Evolutionary conservation across 176 grass and related monocot genomes (phyloP).

Genomic region (Rhynchospora pubera): DNA sequence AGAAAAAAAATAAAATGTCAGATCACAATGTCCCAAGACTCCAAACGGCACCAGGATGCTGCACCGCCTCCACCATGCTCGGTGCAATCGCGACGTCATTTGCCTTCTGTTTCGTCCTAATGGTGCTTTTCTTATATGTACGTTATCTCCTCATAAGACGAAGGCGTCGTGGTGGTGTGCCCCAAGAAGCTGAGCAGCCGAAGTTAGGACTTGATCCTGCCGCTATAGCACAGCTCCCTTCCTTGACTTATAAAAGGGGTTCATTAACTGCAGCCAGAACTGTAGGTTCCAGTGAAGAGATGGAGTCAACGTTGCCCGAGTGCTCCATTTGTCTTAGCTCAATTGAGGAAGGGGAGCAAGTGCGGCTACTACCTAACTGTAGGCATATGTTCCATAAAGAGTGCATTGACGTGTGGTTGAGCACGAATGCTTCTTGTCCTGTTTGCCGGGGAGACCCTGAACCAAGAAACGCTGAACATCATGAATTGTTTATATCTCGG

Average conservation of each 20-base stretch:
- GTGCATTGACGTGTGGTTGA: constrained; percentile 64
- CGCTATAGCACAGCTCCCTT: constrained; percentile 48
- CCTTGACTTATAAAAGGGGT: constrained; percentile 27
- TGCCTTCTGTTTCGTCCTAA: constrained; percentile 33
- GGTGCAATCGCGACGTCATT: constrained; percentile 30
- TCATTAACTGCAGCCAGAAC: not conserved
- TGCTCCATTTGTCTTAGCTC: constrained; percentile 52
- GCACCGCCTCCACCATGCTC: constrained; percentile 28
- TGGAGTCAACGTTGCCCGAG: constrained; percentile 18
- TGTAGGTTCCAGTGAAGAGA: not conserved
- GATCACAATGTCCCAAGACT: not conserved
- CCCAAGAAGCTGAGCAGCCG: not conserved
- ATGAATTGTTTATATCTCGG: not conserved
- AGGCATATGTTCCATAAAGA: constrained; percentile 47
- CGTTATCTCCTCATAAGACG: constrained; percentile 16
- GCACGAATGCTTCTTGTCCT: constrained; percentile 44
- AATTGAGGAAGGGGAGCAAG: constrained; percentile 50
- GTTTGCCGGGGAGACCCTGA: constrained; percentile 43
- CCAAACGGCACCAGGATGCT: constrained; percentile 7
- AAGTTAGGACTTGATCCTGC: constrained; percentile 46
- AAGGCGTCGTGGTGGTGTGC: not conserved
- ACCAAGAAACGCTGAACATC: constrained; percentile 11
- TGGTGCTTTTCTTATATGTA: constrained; percentile 31
- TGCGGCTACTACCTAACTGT: constrained; percentile 47
- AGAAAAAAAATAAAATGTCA: constrained; percentile 26